Evolutionary conservation across 495 filamentous ascomycete genomes (phyloP), one percentile per base, ranked within the genome.

Genomic region (Penicillium bovifimosum): DNA sequence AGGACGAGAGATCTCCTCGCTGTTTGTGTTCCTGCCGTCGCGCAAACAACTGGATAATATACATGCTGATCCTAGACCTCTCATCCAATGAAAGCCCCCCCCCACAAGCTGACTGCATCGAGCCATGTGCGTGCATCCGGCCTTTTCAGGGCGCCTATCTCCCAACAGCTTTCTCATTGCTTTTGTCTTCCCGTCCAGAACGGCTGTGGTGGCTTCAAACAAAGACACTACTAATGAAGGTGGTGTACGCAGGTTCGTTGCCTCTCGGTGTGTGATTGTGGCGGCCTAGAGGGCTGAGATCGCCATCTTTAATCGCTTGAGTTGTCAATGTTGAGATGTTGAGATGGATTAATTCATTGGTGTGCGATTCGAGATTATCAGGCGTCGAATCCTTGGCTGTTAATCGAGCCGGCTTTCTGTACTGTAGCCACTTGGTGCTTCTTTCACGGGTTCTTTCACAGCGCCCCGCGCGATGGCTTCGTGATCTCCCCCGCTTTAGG

Each of bases 241-340:
- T n/a, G n/a, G n/a, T n/a, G n/a, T n/a, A n/a, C 50, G 44, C 32
- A 50, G 32, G 54, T 58, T 29, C 17, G 56, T 38, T 48, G 41
- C 44, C 43, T 54, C 48, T 54, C 47, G 56, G 45, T 26, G 42
- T 62, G 62, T 64, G 62, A 62, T 57, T 56, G 62, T 62, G 62
- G 62, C 59, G 56, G 43, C 36, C 20, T 24, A 39, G 29, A 4
- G 32, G 41, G 42, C 16, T 44, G 29, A 52, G 33, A 45, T 52
- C 16, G 46, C 11, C 34, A 36, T 41, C 48, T 58, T 55, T 63
- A 54, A 54, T 65, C 54, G 59, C 52, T 60, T 34, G 11, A 13
- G 28, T 20, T 11, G 20, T 13, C n/a, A 6, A 17, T n/a, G 29
- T 18, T 31, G 29, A n/a, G 14, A 31, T 33, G 28, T 6, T 9